Evolutionary conservation across 768 basidiomycete species (phyloP).

Genomic region (Boletus rubroflammeus): DNA sequence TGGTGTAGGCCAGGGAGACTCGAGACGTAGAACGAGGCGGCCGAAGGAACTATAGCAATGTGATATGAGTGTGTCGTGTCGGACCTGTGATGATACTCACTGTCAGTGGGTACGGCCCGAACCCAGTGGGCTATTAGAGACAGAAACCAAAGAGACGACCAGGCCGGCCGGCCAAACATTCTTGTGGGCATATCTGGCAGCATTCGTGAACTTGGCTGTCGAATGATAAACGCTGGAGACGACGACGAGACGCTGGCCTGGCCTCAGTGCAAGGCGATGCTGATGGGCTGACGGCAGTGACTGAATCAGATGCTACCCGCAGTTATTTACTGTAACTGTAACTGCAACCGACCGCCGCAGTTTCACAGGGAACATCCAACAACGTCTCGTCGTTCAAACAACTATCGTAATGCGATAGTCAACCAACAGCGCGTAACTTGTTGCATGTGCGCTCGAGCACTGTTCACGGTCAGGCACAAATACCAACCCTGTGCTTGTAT

Average conservation of each 20-base stretch:
- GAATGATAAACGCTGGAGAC: neutral
- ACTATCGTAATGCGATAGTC: neutral
- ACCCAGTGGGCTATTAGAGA: slow-evolving; percentile 2
- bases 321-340: neutral
- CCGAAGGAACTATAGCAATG: slow-evolving; percentile 57
- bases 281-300: neutral
- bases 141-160: slow-evolving; percentile 19
- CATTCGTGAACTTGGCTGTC: neutral
- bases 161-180: slow-evolving; percentile 3
- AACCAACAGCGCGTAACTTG: neutral
- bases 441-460: neutral
- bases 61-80: neutral
- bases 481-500: neutral
- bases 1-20: slow-evolving; percentile 74
- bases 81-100: slow-evolving; percentile 28
- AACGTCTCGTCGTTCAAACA: neutral
- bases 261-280: neutral
- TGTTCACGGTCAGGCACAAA: neutral
- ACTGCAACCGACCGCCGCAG: neutral
- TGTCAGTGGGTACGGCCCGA: slow-evolving; percentile 36
- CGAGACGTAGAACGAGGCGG: slow-evolving; percentile 81
- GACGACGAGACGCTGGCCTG: neutral
- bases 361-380: neutral
- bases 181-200: slow-evolving; percentile 5
- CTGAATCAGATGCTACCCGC: neutral